Conservation (phyloP, 805 yeast species). For the Sugiyamaella mastotermitis region DNA sequence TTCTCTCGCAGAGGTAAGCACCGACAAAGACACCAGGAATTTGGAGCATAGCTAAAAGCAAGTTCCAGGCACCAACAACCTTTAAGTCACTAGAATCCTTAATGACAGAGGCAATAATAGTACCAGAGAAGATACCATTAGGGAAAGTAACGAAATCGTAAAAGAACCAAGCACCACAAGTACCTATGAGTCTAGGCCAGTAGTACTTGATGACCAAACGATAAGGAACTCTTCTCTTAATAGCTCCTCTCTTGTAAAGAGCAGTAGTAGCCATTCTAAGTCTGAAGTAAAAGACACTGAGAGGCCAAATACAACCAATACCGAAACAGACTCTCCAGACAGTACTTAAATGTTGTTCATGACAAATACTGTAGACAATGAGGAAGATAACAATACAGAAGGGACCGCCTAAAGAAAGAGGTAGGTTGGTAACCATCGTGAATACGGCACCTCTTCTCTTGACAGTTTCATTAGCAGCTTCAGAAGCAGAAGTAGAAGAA, state of each 20-base stretch:
- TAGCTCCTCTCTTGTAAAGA: conserved; percentile 58
- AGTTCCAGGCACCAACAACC: conserved; percentile 66
- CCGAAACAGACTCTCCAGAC: conserved; percentile 72
- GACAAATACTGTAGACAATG: conserved; percentile 58
- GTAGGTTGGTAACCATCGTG: conserved; percentile 64
- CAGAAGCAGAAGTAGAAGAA: conserved; percentile 61
- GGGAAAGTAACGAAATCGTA: conserved; percentile 81
- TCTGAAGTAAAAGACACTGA: conserved; percentile 66
- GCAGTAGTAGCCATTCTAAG: conserved; percentile 61
- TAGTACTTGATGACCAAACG: conserved; percentile 55
- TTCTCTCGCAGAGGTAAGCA: conserved; percentile 54
- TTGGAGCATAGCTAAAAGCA: conserved; percentile 57
- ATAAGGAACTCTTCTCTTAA: conserved; percentile 53
- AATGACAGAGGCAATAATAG: conserved; percentile 53
- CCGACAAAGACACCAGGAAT: conserved; percentile 72
- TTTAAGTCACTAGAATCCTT: conserved; percentile 43
- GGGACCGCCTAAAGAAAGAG: conserved; percentile 74
- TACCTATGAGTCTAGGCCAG: conserved; percentile 64
- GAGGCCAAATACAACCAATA: conserved; percentile 68
- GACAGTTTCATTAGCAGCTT: conserved; percentile 63
- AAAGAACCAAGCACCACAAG: conserved; percentile 72
- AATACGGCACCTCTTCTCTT: conserved; percentile 58
- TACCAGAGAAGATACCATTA: conserved; percentile 61
- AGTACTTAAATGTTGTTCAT: conserved; percentile 37
- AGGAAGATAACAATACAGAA: conserved; percentile 61